Percentiles rank a stretch among this genome's conserved stretches.
Conservation (phyloP, 2,329 filamentous ascomycete species). For the Colletotrichum agaves region DNA sequence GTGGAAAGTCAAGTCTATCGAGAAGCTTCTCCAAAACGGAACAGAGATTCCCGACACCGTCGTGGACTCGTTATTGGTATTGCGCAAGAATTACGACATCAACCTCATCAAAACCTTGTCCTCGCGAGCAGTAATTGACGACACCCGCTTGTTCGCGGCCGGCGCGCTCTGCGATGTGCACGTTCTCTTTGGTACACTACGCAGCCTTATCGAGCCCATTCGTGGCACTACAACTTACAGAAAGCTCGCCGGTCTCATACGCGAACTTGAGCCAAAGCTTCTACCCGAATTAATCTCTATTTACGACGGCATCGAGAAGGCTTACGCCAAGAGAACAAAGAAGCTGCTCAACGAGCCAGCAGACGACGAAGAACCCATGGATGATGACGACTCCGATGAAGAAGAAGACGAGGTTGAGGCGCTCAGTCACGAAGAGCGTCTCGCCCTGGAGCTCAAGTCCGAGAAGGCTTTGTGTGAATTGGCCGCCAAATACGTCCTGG, state of each 20-base stretch:
- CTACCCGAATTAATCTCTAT: constrained; percentile 79
- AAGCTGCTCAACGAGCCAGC: constrained; percentile 71
- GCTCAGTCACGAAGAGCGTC: constrained; percentile 66
- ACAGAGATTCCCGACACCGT: constrained; percentile 66
- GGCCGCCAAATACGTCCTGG: constrained; percentile 85
- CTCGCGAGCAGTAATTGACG: constrained; percentile 76
- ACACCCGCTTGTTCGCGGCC: constrained; percentile 79
- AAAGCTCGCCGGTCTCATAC: constrained; percentile 69
- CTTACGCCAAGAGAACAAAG: constrained; percentile 76
- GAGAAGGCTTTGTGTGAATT: constrained; percentile 90
- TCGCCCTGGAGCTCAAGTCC: constrained; percentile 75
- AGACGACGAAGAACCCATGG: constrained; percentile 79
- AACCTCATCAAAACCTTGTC: constrained; percentile 76
- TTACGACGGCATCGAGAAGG: constrained; percentile 80
- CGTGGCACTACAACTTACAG: constrained; percentile 33
- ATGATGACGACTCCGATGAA: constrained; percentile 68
- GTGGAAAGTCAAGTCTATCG: constrained; percentile 82
- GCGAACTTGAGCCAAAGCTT: constrained; percentile 72
- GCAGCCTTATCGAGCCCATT: constrained; percentile 60
- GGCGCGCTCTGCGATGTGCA: constrained; percentile 85
- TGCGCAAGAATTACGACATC: constrained; percentile 67
- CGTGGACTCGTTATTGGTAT: constrained; percentile 67
- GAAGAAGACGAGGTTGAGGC: constrained; percentile 65
- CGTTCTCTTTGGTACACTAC: constrained; percentile 80
- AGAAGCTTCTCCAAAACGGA: constrained; percentile 64